Evolutionary conservation across 1,284 basidiomycete genomes (phyloP), one percentile per base, ranked within the genome.

Genomic region (Salmacisia buchloeana): DNA sequence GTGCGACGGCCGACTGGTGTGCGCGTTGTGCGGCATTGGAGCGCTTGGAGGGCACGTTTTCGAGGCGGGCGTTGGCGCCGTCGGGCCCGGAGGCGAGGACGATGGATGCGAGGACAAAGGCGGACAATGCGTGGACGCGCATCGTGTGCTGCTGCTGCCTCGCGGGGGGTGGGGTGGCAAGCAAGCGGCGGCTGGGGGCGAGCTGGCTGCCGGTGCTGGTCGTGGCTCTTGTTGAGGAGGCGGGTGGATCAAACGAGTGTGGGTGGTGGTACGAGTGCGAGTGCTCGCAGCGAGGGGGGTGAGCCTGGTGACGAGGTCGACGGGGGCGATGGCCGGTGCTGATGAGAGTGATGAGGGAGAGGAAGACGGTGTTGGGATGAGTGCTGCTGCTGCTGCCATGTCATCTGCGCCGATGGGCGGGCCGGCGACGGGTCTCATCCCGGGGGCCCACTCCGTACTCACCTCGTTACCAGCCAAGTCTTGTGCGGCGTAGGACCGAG

Each of bases 71-170:
- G 15, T 54, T 10, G 12, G 49, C 27, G 29, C 18, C 49, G 15
- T 54, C 15, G 12, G 49, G 9, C 18, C 18, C 27, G 27, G 49
- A 54, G 23, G 49, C 49, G 29, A 54, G 49, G 4, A 15, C 49
- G 49, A 54, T 54, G 49, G 49, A 54, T 31, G 49, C 49, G 49
- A 54, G 49, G 49, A 54, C 49, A 31, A 15, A 54, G 49, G 49
- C 12, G 27, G 21, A 9, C 29, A 54, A 33, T 1, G 49, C 49
- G 12, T 27, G 12, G 12, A 33, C 49, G 31, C 49, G 49, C 49
- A 54, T 54, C 9, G 27, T 52, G 6, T 43, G n/a, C n/a, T n/a
- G n/a, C n/a, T n/a, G n/a, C n/a, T n/a, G n/a, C n/a, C n/a, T n/a
- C n/a, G n/a, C n/a, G n/a, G 39, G 39, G 18, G 18, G 46, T 9